Evolutionary conservation across 208 protist genomes (phyloP), one percentile per base, ranked within the genome.

Genomic region (Leptomonas pyrrhocoris): DNA sequence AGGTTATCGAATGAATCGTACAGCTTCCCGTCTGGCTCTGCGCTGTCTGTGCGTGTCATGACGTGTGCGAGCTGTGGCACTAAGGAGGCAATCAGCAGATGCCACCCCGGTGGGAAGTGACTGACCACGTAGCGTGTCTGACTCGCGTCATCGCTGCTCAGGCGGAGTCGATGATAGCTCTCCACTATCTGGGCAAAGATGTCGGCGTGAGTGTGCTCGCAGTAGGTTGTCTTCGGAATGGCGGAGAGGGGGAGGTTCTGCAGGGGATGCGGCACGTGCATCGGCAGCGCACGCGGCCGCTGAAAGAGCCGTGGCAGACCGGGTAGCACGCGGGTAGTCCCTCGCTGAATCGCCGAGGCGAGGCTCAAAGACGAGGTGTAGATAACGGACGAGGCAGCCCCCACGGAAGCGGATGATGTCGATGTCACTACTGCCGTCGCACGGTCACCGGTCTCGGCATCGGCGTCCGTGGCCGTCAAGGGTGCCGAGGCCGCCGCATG

Each of bases 181-280:
- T 60, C 67, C 43, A 81, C 58, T 12, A 89, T 61, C 13, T 56
- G 68, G 8, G 61, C 74, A 67, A 93, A 89, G 12, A 89, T 80
- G 73, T 93, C 88, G 9, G 42, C 30, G 3, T 50, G 18, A 0
- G 88, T 89, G 67, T 89, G 73, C 16, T 46, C 59, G 55, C 77
- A 85, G 28, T 77, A 70, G 2, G 85, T 93, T 43, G 75, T 56
- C 4, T 67, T 60, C 25, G 75, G 78, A 49, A 86, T 84, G 8
- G 59, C 73, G 13, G 25, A 58, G 25, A 65, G 57, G 4, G 74
- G 60, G 23, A 84, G 63, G 46, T 56, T 53, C 11, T 66, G 77
- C 46, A 93, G 73, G n/a, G 84, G 82, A 54, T 93, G 76, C 2
- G 81, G 73, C 19, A 78, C 63, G 25, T 21, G n/a, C 6, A 31